phyloP scores from a whole-genome alignment of 1,284 basidiomycete species.

The Cerioporus squamosus region DNA sequence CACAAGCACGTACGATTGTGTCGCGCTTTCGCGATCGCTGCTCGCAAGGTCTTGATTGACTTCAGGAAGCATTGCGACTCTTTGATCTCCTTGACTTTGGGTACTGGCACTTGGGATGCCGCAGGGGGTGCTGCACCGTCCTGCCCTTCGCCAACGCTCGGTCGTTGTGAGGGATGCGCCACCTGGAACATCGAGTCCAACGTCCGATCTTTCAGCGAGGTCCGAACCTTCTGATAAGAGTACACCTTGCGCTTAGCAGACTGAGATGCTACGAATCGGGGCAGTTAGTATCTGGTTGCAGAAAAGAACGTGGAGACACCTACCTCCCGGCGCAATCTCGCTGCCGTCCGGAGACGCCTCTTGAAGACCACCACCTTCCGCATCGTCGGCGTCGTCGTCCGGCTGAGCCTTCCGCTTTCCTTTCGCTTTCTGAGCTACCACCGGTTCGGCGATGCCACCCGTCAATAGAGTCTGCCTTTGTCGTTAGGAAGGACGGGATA shows the following conservation, averaged over 20 bases:
- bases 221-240: conserved; percentile 93
- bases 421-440: conserved; percentile 48
- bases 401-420: conserved; percentile 42
- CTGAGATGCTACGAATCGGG: conserved; percentile 4
- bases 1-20: conserved; percentile 65
- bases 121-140: conserved; percentile 4
- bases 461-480: conserved; percentile 62
- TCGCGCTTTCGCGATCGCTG: conserved; percentile 59
- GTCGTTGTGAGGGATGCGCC: conserved; percentile 49
- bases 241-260: conserved; percentile 46
- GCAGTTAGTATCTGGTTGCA: neutral
- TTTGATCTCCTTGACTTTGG: conserved; percentile 59
- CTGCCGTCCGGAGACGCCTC: neutral
- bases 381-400: conserved; percentile 38
- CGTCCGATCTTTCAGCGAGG: conserved; percentile 86
- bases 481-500: neutral
- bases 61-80: conserved; percentile 83
- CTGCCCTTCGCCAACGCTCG: conserved; percentile 8
- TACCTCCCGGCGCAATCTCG: neutral
- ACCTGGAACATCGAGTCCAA: conserved; percentile 92
- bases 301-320: neutral
- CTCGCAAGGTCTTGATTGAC: conserved; percentile 77
- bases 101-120: conserved; percentile 3
- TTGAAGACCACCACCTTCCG: conserved; percentile 24
- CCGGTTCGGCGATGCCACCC: conserved; percentile 47